Conservation (phyloP, 2,329 filamentous ascomycete genomes). For the Chaetomiaceae sp. region DNA sequence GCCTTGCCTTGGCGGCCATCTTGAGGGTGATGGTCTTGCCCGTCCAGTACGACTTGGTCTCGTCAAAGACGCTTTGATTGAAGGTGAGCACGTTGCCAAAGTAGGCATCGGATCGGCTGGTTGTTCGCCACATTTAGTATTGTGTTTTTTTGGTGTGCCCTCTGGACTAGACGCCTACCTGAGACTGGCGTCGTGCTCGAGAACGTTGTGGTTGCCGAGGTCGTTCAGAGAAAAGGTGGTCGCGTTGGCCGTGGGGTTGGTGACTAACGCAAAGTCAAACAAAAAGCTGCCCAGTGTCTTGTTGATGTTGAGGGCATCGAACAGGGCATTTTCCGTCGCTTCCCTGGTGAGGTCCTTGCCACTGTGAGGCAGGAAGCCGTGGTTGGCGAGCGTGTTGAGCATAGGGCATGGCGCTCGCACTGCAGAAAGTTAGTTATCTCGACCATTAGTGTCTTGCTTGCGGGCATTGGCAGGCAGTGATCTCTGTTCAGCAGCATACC, state of each 20-base stretch:
- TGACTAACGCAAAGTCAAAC: conserved; percentile 39
- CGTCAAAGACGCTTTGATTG: conserved; percentile 47
- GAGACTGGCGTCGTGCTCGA: conserved; percentile 38
- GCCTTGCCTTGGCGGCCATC: conserved; percentile 42
- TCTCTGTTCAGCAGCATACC: background rate
- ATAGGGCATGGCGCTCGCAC: conserved; percentile 44
- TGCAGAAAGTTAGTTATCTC: conserved; percentile 13
- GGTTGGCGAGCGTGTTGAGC: conserved; percentile 49
- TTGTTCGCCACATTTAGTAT: too few relatives aligned
- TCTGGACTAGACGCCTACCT: background rate
- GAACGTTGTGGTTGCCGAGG: conserved; percentile 42
- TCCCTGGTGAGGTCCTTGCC: conserved; percentile 39
- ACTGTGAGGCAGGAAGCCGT: conserved; percentile 43
- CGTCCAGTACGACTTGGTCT: conserved; percentile 43
- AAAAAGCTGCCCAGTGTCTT: conserved; percentile 35
- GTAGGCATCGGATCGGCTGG: conserved; percentile 21
- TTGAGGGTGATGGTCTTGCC: conserved; percentile 35
- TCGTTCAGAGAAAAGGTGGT: conserved; percentile 39
- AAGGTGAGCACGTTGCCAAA: conserved; percentile 49
- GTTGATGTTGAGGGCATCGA: conserved; percentile 41
- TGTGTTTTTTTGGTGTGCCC: too few relatives aligned
- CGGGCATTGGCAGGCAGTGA: background rate
- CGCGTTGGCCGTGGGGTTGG: conserved; percentile 41
- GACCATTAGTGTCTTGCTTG: background rate
- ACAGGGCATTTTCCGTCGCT: conserved; percentile 36